phyloP scores from a whole-genome alignment of 2,329 filamentous ascomycete species.

The Dactylellina cionopaga region DNA sequence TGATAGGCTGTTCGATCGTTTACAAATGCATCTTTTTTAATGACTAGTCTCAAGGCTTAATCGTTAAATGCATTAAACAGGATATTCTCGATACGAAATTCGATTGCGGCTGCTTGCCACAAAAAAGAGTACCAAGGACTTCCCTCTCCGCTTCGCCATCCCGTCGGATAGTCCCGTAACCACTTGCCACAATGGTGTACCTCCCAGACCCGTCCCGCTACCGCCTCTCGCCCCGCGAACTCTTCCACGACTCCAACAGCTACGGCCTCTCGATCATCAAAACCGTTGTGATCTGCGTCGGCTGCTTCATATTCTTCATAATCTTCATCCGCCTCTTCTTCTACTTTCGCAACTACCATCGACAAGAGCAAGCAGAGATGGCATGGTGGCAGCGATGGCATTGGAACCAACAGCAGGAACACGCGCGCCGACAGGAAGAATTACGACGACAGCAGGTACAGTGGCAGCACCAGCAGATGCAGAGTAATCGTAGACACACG shows the following conservation, averaged over 20 bases:
- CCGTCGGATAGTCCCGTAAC: background rate
- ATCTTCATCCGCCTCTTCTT: background rate
- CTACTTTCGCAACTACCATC: background rate
- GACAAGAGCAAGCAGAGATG: background rate
- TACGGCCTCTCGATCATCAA: background rate
- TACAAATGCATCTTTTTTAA: too few relatives aligned
- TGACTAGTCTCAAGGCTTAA: too few relatives aligned
- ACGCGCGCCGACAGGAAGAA: background rate
- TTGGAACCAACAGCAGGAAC: background rate
- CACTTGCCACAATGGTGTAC: background rate
- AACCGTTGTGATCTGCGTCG: background rate
- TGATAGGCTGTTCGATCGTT: too few relatives aligned
- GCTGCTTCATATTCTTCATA: background rate
- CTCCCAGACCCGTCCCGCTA: too few relatives aligned
- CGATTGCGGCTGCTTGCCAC: too few relatives aligned
- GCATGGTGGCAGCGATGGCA: slow-evolving; percentile 2
- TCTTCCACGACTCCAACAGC: background rate
- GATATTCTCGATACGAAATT: too few relatives aligned
- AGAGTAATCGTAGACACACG: background rate
- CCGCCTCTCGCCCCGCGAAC: background rate
- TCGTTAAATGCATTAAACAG: too few relatives aligned
- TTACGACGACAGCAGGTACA: slow-evolving; percentile 2
- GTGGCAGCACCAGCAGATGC: background rate
- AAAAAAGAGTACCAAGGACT: too few relatives aligned
- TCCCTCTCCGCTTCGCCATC: too few relatives aligned